Base-by-base conservation (phyloP, 495 filamentous ascomycete species). In the Echria macrotheca region DNA sequence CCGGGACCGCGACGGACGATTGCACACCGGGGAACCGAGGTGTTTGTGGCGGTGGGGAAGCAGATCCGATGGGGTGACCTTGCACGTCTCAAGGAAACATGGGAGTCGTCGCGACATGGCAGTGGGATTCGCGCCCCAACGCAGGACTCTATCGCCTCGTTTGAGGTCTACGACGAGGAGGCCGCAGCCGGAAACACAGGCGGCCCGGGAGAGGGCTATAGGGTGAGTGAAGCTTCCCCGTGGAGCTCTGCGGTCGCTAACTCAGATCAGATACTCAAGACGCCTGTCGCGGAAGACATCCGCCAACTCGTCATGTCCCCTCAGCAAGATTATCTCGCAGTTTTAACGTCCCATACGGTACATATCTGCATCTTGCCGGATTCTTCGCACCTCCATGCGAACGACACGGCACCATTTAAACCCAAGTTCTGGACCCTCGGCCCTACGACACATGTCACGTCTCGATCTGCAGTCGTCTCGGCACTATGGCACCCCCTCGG, bases 401-500 rank as follows among this genome's bases (percentile, higher is more conserved):
- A 69, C 24, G 85, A 89, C 53, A 68, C 61, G 12, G 67, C 73
- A 0, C 77, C 84, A 0, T 76, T 95, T 55, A 84, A 84, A 50
- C 70, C 88, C 26, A 91, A 89, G 64, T 84, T 85, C 26, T 90
- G 83, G 67, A 89, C 89, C 40, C 72, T 96, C 12, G 90, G 90
- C 0, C 88, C 90, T 15, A 93, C 87, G 4, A 87, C 85, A 2
- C 90, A 96, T 65, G 88, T 95, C 22, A 81, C 88, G 49, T 84
- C 89, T 19, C 79, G 89, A 54, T 77, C 88, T 1, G 79, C 86
- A 0, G 73, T 96, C 15, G 81, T 80, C 0, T 88, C 86, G 5
- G 81, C 83, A 8, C 44, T 95, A 49, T 96, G 89, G 89, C 90
- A 96, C 69, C 90, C 90, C 0, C 73, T 94, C 1, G 88, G 89